These are phyloP conservation scores for Agrocybe praecox DNA, from an alignment of 768 basidiomycete species.

Conservation along the genomic window DNA sequence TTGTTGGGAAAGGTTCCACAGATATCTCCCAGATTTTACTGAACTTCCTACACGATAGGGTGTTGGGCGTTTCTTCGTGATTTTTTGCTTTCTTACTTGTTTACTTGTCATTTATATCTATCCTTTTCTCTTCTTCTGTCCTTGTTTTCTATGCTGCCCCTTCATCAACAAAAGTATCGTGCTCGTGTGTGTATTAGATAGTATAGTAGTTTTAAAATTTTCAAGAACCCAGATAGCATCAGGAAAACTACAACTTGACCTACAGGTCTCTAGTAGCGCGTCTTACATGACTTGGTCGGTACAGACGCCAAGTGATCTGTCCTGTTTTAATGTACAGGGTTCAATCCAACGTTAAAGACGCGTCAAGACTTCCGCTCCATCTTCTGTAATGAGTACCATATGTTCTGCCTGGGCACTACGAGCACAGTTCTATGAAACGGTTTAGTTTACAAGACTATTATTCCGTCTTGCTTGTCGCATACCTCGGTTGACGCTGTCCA, in stretches of 20 bases:
- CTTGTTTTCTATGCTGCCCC: slow-evolving; percentile 5
- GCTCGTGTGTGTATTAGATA: slow-evolving; percentile 8
- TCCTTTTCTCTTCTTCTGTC: slow-evolving; percentile 9
- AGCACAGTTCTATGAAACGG: slow-evolving; percentile 63
- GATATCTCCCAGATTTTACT: slow-evolving; percentile 65
- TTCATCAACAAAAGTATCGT: not conserved
- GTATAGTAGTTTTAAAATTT: slow-evolving; percentile 14
- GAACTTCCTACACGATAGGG: slow-evolving; percentile 66
- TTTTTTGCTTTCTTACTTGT: slow-evolving; percentile 9
- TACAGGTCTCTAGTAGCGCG: too few species aligned
- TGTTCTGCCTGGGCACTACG: slow-evolving; percentile 88
- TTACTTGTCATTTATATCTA: slow-evolving; percentile 8
- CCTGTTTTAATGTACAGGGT: too few species aligned
- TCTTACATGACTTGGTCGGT: too few species aligned
- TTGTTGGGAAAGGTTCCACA: slow-evolving; percentile 45
- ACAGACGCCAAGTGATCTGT: too few species aligned
- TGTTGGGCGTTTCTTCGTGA: slow-evolving; percentile 41
- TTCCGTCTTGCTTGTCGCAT: slow-evolving; percentile 14
- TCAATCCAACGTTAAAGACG: slow-evolving; percentile 11
- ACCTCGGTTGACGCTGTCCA: slow-evolving; percentile 94
- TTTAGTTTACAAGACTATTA: not conserved
- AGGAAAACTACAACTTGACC: too few species aligned
- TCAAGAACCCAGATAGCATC: too few species aligned
- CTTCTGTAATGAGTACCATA: slow-evolving; percentile 82
- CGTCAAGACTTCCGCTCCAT: slow-evolving; percentile 81